A percentile compares a stretch with the other conserved stretches of the same genome.
phyloP scores from a whole-genome alignment of 1,139 yeast genomes.

The Zygotorulaspora mrakii region DNA sequence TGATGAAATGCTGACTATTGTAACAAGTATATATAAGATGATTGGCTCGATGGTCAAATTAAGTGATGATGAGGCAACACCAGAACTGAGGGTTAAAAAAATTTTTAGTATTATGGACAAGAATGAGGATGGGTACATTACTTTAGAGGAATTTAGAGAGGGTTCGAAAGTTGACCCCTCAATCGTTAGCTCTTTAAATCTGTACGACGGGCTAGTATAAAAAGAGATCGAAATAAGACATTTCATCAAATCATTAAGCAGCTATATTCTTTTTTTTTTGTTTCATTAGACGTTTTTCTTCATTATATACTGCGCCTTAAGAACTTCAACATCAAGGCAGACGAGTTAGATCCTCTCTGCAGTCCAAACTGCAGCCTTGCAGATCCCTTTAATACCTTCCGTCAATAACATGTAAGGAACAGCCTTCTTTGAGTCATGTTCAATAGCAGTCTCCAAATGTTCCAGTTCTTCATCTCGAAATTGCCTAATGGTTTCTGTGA shows the following conservation, averaged over 20 bases:
- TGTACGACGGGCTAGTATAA: constrained; percentile 75
- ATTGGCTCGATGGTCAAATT: constrained; percentile 91
- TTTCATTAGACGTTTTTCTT: background rate
- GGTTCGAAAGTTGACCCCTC: constrained; percentile 79
- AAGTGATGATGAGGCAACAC: constrained; percentile 90
- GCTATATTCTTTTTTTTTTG: background rate
- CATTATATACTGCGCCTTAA: too few species aligned
- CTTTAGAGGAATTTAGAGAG: constrained; percentile 76
- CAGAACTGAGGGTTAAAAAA: constrained; percentile 80
- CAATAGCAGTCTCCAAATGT: constrained; percentile 90
- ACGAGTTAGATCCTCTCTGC: constrained; percentile 67
- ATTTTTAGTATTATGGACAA: constrained; percentile 72
- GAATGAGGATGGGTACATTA: constrained; percentile 62
- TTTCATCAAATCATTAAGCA: too few species aligned
- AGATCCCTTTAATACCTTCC: constrained; percentile 77
- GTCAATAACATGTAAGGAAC: constrained; percentile 87
- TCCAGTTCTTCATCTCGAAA: constrained; percentile 95
- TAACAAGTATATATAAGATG: constrained; percentile 87
- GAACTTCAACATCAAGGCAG: too few species aligned
- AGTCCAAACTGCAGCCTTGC: constrained; percentile 84
- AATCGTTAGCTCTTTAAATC: constrained; percentile 71
- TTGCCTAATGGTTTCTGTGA: constrained; percentile 62
- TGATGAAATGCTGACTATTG: constrained; percentile 74
- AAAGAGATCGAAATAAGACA: background rate
- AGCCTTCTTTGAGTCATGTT: constrained; percentile 87